Base-by-base conservation (phyloP, 2,329 filamentous ascomycete species). In the Epichloe hybrida region DNA sequence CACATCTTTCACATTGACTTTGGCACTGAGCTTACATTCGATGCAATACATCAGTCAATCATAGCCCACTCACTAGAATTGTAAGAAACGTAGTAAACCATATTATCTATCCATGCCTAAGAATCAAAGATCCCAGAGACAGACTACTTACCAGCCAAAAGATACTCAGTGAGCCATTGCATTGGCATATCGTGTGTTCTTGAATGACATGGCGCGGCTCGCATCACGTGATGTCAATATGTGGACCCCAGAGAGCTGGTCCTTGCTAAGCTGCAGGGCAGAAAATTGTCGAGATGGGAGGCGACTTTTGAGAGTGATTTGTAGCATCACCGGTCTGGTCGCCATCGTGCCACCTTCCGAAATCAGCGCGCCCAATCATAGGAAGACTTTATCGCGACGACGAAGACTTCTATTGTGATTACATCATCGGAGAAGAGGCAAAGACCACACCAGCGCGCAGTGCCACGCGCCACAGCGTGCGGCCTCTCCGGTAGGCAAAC, bases 381-480 rank as follows among this genome's bases (percentile, higher is more conserved):
- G 52, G 47, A 41, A 51, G 42, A 53, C 45, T 49, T 37, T 2
- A 43, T 41, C 50, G 53, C 48, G 45, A 53, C 21, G 36, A 37
- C 35, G 35, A n/a, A 27, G 4, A 31, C 38, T 4, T 17, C 15
- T 31, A 8, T 9, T 5, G 13, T 12, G 20, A 21, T 8, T 7
- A 34, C 17, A 11, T 13, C 15, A 45, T 51, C 35, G 52, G 42
- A 41, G 39, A 20, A 51, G 54, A 55, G 55, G 50, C 49, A 39
- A 51, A 38, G 52, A 41, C 52, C 54, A 50, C 47, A 54, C 55
- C 49, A 59, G 59, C 63, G 65, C 63, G 64, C 62, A 58, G 52
- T 52, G 56, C 59, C 54, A 64, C 62, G 65, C 66, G 65, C 64
- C 56, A 57, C 59, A 61, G 65, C 65, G 65, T 65, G 60, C 55